phyloP scores from a whole-genome alignment of 331 rosid species.

The Rhamnella rubrinervis region DNA sequence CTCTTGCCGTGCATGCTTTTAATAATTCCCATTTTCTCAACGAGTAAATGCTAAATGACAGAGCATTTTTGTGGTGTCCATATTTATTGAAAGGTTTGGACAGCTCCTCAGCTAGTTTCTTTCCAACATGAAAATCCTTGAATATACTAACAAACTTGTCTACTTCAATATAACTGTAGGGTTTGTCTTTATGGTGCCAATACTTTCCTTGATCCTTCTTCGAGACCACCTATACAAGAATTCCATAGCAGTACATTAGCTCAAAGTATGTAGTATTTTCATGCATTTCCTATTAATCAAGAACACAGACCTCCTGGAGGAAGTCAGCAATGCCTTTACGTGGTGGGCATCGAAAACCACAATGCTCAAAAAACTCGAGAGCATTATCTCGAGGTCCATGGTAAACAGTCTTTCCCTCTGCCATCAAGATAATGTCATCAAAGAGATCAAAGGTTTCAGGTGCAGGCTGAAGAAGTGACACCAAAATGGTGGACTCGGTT shows the following conservation, averaged over 20 bases:
- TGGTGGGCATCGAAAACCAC: conserved; percentile 55
- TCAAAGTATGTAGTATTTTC: neutral
- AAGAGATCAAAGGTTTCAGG: conserved; percentile 67
- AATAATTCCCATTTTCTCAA: conserved; percentile 36
- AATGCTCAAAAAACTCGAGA: conserved; percentile 49
- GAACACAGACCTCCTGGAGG: conserved; percentile 52
- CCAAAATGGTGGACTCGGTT: conserved; percentile 46
- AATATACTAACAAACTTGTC: conserved; percentile 34
- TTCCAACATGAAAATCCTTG: conserved; percentile 39
- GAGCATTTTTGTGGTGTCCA: conserved; percentile 33
- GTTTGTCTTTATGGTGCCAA: conserved; percentile 34
- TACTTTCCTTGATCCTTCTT: conserved; percentile 59
- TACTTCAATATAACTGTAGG: conserved; percentile 39
- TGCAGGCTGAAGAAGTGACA: conserved; percentile 69
- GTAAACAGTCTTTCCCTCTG: conserved; percentile 60
- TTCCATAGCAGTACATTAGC: neutral
- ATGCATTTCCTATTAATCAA: neutral
- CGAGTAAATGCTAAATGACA: conserved; percentile 18
- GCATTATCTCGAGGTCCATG: conserved; percentile 61
- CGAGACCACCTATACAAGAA: conserved; percentile 32
- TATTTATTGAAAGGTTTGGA: conserved; percentile 31
- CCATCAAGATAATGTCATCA: conserved; percentile 57
- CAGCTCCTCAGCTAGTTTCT: conserved; percentile 19
- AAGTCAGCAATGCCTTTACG: conserved; percentile 65
- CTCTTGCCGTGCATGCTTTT: conserved; percentile 52